phyloP scores from a whole-genome alignment of 2,329 filamentous ascomycete genomes.

The Aspergillus cejpii region DNA sequence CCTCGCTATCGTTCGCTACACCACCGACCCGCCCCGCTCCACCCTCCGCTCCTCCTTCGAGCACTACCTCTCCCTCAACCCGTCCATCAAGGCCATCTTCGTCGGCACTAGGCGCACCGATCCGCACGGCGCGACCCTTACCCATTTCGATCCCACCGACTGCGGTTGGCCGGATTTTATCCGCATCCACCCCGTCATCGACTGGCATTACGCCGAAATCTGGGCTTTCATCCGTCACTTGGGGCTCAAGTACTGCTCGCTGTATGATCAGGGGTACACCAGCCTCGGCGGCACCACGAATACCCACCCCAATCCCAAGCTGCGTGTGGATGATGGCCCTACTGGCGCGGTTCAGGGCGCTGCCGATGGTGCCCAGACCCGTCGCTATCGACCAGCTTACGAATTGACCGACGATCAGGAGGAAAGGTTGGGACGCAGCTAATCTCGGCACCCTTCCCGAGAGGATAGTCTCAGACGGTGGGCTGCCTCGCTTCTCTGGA shows the following conservation, averaged over 20 bases:
- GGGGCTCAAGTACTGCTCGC: constrained; percentile 70
- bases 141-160: constrained; percentile 81
- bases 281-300: constrained; percentile 85
- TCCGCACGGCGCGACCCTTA: constrained; percentile 73
- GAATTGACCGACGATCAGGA: constrained; percentile 67
- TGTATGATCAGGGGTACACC: constrained; percentile 88
- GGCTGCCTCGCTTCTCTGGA: not conserved
- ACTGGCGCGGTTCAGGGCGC: constrained; percentile 22
- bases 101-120: constrained; percentile 87
- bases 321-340: constrained; percentile 43
- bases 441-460: constrained; percentile 6
- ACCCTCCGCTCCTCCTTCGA: constrained; percentile 73
- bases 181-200: constrained; percentile 89
- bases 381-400: constrained; percentile 63
- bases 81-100: constrained; percentile 66
- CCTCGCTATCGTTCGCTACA: constrained; percentile 67
- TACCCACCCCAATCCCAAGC: constrained; percentile 78
- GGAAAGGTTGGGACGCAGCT: constrained; percentile 69
- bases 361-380: constrained; percentile 21
- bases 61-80: constrained; percentile 55
- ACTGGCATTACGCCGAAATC: constrained; percentile 94
- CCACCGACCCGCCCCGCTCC: constrained; percentile 48
- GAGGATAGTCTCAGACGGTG: too few relatives aligned
- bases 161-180: constrained; percentile 86
- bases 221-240: constrained; percentile 75